phyloP scores from a whole-genome alignment of 108 stramenopile species.

The Stephanodiscus minutulus region DNA sequence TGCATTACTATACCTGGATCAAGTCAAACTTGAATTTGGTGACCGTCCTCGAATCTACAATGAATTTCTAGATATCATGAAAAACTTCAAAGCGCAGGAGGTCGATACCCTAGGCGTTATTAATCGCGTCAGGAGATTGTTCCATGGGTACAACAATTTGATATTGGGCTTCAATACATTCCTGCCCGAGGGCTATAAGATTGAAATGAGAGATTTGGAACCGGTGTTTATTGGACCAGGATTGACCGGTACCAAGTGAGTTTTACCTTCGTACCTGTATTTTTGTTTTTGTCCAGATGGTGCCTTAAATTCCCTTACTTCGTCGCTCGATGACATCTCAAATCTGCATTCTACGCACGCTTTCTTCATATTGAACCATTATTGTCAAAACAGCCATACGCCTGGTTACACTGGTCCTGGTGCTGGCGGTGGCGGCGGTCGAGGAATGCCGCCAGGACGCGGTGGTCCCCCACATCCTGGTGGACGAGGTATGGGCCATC shows the following conservation, averaged over 20 bases:
- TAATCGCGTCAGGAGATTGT: constrained; percentile 75
- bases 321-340: not conserved
- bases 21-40: constrained; percentile 92
- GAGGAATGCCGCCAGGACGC: constrained; percentile 15
- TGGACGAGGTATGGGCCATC: constrained; percentile 5
- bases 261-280: not conserved
- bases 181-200: constrained; percentile 93
- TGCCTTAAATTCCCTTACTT: not conserved
- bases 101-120: constrained; percentile 93
- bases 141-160: constrained; percentile 91
- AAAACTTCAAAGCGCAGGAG: constrained; percentile 95
- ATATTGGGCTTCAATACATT: constrained; percentile 96
- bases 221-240: constrained; percentile 48
- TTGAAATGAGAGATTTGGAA: constrained; percentile 82
- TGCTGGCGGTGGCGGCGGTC: not conserved
- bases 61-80: constrained; percentile 99
- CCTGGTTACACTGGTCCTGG: constrained; percentile 14
- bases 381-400: not conserved
- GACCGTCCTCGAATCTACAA: constrained; percentile 99
- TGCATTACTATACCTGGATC: constrained; percentile 87
- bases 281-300: not conserved
- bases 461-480: constrained; percentile 9
- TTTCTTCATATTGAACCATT: not conserved
- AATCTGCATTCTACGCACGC: not conserved
- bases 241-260: constrained; percentile 23